Percentiles rank a stretch among this genome's conserved stretches.
These are phyloP conservation scores for Xerocomus spinulosus DNA, from an alignment of 768 basidiomycete species.

Conservation along the genomic window DNA sequence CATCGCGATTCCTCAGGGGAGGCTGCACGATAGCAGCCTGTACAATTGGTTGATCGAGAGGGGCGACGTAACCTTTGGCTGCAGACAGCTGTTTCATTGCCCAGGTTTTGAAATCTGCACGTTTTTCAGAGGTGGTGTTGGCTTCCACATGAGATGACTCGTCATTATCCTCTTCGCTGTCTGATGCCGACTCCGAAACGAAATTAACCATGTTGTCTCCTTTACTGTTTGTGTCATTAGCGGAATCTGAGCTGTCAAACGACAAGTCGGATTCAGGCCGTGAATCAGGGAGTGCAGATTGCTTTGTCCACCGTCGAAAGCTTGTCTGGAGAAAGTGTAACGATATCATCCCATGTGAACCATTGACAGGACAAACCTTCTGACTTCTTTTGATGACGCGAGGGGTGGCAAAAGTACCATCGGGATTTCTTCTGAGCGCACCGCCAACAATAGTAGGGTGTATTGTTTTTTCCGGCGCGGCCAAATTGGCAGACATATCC, in stretches of 20 bases:
- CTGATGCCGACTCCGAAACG: slow-evolving; percentile 12
- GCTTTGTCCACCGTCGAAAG: slow-evolving; percentile 51
- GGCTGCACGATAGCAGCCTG: slow-evolving; percentile 6
- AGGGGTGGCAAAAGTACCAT: slow-evolving; percentile 56
- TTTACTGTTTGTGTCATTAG: slow-evolving; percentile 45
- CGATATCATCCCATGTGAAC: slow-evolving; percentile 2
- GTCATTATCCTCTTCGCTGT: slow-evolving; percentile 14
- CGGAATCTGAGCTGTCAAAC: slow-evolving; percentile 78
- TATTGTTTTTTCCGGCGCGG: slow-evolving; percentile 9
- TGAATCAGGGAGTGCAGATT: slow-evolving; percentile 24
- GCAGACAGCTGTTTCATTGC: slow-evolving; percentile 69
- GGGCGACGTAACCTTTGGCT: slow-evolving; percentile 37
- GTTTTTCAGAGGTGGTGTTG: slow-evolving; percentile 32
- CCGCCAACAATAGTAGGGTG: slow-evolving; percentile 44
- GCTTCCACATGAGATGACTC: slow-evolving; percentile 14
- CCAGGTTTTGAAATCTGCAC: slow-evolving; percentile 81
- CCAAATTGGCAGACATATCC: slow-evolving; percentile 13
- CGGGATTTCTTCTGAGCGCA: slow-evolving; percentile 59
- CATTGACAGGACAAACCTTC: slow-evolving; percentile 37
- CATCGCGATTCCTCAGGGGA: slow-evolving; percentile 46
- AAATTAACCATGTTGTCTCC: slow-evolving; percentile 17
- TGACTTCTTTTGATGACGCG: slow-evolving; percentile 40
- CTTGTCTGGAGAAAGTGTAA: slow-evolving; percentile 26
- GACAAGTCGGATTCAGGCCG: slow-evolving; percentile 50
- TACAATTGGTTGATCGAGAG: slow-evolving; percentile 13